Base-by-base conservation (phyloP, 2,329 filamentous ascomycete species). In the Thyridium curvatum region DNA sequence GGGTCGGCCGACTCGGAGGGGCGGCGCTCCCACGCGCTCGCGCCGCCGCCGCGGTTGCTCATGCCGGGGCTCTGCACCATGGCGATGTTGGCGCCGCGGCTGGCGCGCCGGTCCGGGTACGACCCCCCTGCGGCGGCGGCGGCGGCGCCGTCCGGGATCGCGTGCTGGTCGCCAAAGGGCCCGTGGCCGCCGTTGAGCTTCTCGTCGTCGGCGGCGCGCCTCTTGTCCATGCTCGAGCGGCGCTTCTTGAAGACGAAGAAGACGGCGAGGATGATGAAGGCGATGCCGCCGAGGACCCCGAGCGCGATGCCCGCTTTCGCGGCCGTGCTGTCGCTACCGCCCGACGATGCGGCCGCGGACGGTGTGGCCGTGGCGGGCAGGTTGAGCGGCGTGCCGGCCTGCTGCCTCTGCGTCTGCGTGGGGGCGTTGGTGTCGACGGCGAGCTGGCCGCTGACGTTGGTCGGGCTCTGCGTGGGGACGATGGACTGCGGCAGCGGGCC, bases 221-320 rank as follows among this genome's bases (percentile, higher is more conserved):
- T 64, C 12, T 62, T 58, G 49, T 74, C 64, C 46, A 73, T 66
- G 58, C 82, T 77, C 72, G 83, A 86, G 69, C 83, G 86, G 54
- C 79, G 78, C 51, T 64, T 71, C 50, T 75, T 82, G 56, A 89
- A 74, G 43, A 87, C 59, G 59, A 94, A 80, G 55, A 87, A 83
- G 15, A 85, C 69, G 16, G 85, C 58, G n/a, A 80, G 66, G 21
- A 79, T 77, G 18, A 93, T 57, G 3, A 82, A 61, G 26, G 82
- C 75, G 18, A 95, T 51, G 35, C 77, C 77, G 7, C 83, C 69
- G 26, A 96, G 63, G 35, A 94, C 78, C 53, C 89, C 90, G 55
- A 96, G 81, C 6, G 84, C 87, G 45, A 96, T 76, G 43, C 93
- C 93, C 32, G 88, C 90, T 61, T 88, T 93, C 32, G 64, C 58